Conservation (phyloP, 2,329 filamentous ascomycete species). For the Claviceps purpurea region DNA sequence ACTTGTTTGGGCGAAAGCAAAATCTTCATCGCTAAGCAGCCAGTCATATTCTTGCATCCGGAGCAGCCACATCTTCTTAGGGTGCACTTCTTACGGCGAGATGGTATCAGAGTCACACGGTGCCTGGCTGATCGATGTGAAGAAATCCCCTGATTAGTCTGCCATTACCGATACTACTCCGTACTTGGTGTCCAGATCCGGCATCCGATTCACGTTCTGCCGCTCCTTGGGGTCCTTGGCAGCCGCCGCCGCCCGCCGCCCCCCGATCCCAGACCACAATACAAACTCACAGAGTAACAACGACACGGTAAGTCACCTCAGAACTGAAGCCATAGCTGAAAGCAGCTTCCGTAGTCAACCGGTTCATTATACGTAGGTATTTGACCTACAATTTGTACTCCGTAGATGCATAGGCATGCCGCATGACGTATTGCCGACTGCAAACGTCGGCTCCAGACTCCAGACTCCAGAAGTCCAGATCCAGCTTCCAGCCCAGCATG, state of each 20-base stretch:
- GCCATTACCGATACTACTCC: neutral
- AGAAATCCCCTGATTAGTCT: neutral
- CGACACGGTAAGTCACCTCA: no score
- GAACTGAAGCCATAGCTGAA: neutral
- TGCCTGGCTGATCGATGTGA: neutral
- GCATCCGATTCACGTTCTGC: neutral
- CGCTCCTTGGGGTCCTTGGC: neutral
- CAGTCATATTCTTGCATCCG: no score
- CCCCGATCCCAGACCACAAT: neutral
- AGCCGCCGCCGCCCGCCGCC: neutral
- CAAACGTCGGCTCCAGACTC: neutral
- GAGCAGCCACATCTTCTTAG: no score
- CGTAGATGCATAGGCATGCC: no score
- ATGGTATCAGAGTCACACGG: no score
- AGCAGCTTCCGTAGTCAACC: neutral
- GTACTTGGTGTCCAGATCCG: conserved; percentile 4
- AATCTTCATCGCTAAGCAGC: no score
- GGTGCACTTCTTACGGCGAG: no score
- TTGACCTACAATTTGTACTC: no score
- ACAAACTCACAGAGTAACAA: no score
- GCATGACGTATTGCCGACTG: neutral
- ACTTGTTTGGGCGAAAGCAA: no score
- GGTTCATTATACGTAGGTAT: no score
- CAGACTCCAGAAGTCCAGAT: neutral
- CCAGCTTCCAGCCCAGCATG: neutral